Percentiles rank a stretch among this genome's conserved stretches.
phyloP scores from a whole-genome alignment of 495 filamentous ascomycete genomes.

The Podospora tetraspora region DNA sequence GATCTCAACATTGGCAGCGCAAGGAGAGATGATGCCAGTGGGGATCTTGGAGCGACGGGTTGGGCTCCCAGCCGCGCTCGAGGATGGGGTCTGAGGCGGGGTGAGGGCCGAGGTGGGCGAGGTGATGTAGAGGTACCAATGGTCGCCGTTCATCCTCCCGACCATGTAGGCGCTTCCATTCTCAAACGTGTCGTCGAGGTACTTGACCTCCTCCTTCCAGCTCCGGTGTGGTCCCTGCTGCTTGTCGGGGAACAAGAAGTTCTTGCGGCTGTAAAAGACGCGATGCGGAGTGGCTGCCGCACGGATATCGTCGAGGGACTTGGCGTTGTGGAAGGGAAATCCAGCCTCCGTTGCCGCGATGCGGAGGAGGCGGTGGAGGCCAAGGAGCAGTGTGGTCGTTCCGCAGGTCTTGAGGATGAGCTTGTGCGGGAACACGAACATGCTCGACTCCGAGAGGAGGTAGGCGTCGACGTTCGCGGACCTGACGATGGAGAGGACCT shows the following conservation, averaged over 20 bases:
- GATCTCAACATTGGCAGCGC: slow-evolving; percentile 37
- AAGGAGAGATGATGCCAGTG: slow-evolving; percentile 64
- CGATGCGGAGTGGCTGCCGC: slow-evolving; percentile 83
- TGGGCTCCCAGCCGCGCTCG: slow-evolving; percentile 23
- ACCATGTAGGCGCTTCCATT: slow-evolving; percentile 99
- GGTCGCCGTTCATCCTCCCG: slow-evolving; percentile 99
- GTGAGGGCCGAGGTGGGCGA: slow-evolving; percentile 72
- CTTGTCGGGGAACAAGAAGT: slow-evolving; percentile 92
- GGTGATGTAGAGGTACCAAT: slow-evolving; percentile 98
- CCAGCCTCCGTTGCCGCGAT: slow-evolving; percentile 84
- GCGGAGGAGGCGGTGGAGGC: slow-evolving; percentile 81
- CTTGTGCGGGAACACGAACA: slow-evolving; percentile 99
- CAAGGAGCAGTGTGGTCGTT: slow-evolving; percentile 88
- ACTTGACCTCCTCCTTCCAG: slow-evolving; percentile 94
- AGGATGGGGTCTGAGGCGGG: slow-evolving; percentile 69
- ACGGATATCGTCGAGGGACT: slow-evolving; percentile 49
- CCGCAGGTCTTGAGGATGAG: slow-evolving; percentile 98
- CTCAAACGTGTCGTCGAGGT: slow-evolving; percentile 80
- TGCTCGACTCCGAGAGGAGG: slow-evolving; percentile 95
- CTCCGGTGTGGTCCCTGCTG: slow-evolving; percentile 92
- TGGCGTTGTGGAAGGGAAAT: slow-evolving; percentile 60
- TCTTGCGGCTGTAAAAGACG: slow-evolving; percentile 98
- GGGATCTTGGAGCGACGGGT: slow-evolving; percentile 42
- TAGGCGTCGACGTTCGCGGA: slow-evolving; percentile 98
- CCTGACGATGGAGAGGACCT: slow-evolving; percentile 89